Percentiles rank a stretch among this genome's conserved stretches.
Evolutionary conservation across 2,329 filamentous ascomycete genomes (phyloP).

Genomic region (Epichloe elymi): DNA sequence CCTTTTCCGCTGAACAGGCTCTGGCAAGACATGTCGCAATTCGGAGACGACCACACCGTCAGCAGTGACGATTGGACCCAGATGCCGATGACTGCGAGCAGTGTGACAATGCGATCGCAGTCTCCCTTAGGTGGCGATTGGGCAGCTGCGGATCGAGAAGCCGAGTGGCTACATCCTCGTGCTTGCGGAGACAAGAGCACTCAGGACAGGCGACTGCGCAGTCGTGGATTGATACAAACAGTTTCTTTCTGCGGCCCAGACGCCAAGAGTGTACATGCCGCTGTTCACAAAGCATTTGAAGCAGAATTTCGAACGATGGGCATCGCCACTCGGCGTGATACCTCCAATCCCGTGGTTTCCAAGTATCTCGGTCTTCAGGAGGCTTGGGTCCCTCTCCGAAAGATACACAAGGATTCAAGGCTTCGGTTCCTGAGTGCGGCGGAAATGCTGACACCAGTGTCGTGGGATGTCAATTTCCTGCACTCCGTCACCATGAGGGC

Average conservation of each 20-base stretch:
- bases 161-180: constrained; percentile 53
- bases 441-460: constrained; percentile 59
- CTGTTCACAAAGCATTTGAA: constrained; percentile 50
- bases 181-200: constrained; percentile 51
- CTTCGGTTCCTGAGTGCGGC: constrained; percentile 56
- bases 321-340: constrained; percentile 17
- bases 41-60: constrained; percentile 25
- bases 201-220: constrained; percentile 59
- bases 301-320: constrained; percentile 36
- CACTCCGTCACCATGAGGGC: constrained; percentile 62
- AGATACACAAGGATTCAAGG: constrained; percentile 59
- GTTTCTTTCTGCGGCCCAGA: constrained; percentile 49
- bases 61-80: constrained; percentile 42
- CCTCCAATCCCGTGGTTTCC: constrained; percentile 17
- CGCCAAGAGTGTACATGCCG: constrained; percentile 52
- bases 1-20: constrained; percentile 51
- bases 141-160: constrained; percentile 27
- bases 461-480: constrained; percentile 62
- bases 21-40: constrained; percentile 38
- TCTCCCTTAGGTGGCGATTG: constrained; percentile 36
- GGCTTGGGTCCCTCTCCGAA: constrained; percentile 62
- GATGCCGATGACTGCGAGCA: constrained; percentile 34
- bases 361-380: constrained; percentile 50
- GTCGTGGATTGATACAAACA: constrained; percentile 56
- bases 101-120: constrained; percentile 30